phyloP scores from a whole-genome alignment of 345 rosid species.

The Cochlearia excelsa region DNA sequence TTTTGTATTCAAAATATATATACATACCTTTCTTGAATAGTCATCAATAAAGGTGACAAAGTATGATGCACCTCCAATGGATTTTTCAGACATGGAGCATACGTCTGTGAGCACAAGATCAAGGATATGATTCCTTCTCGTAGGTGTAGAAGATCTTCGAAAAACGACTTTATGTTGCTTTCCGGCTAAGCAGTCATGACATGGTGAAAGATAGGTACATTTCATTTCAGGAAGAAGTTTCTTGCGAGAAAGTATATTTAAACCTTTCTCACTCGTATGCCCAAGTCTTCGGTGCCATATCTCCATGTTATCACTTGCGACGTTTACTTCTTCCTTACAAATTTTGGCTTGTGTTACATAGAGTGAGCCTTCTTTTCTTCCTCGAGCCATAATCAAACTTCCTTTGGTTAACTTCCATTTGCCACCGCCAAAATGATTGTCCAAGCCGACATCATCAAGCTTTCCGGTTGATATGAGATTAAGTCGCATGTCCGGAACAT shows the following conservation, averaged over 20 bases:
- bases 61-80: background rate
- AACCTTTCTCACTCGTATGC: background rate
- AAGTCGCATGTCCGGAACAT: background rate
- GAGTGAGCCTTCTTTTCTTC: too few relatives aligned
- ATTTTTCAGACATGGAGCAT: background rate
- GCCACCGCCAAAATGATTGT: too few relatives aligned
- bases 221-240: background rate
- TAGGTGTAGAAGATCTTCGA: slow-evolving; percentile 1
- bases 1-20: background rate
- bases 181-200: background rate
- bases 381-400: too few relatives aligned
- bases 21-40: background rate
- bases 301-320: too few relatives aligned
- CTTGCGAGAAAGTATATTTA: background rate
- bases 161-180: slow-evolving; percentile 1
- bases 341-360: too few relatives aligned
- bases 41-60: background rate
- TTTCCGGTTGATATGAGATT: slow-evolving; percentile 8
- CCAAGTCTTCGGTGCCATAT: too few relatives aligned
- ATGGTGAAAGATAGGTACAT: background rate
- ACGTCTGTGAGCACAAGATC: background rate
- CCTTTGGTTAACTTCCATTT: too few relatives aligned
- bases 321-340: too few relatives aligned
- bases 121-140: background rate
- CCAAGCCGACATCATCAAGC: too few relatives aligned